Base-by-base conservation (phyloP, 306 rosid genomes). In the Ammopiptanthus mongolicus region DNA sequence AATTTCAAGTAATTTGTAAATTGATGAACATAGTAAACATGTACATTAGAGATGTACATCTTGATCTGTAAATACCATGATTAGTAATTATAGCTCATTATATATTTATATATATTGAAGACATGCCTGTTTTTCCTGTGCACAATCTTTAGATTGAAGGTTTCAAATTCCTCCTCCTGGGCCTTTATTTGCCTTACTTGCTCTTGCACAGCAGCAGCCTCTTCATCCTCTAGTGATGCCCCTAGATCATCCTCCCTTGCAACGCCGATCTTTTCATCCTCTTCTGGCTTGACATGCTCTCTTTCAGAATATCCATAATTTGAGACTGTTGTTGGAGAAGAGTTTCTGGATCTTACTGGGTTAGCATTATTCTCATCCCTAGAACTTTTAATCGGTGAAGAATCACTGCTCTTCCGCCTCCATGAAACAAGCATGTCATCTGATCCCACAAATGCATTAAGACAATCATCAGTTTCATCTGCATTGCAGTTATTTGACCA, bases 181-280 rank as follows among this genome's bases (percentile, higher is more conserved):
- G 89, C 88, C 86, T 86, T 89, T 83, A 92, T 88, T 84, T 92
- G 97, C 74, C 93, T 85, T 59, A 89, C 93, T 88, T 92, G 97
- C 86, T 92, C 97, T 85, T 89, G 97, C 67, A 92, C 93, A 61
- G 96, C 97, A 76, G 90, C 93, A 55, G 90, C 90, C 81, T 92
- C 97, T 76, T 92, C 97, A 61, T 92, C 97, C 78, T 92, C 97
- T 13, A 87, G 86, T 17, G 89, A 85, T 70, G 93, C 84, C 48
- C 75, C 90, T 3, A 86, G 57, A 61, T 89, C 97, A 80, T 88
- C 91, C 57, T 89, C 96, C 89, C 87, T 85, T 13, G 75, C 80
- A 78, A 81, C 33, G 13, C 71, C 84, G 70, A 65, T 55, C 70
- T 86, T 89, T 69, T 80, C 91, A 69, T 86, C 90, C 77, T 85